phyloP scores from a whole-genome alignment of 768 basidiomycete genomes.

The Psilocybe tampanensis region DNA sequence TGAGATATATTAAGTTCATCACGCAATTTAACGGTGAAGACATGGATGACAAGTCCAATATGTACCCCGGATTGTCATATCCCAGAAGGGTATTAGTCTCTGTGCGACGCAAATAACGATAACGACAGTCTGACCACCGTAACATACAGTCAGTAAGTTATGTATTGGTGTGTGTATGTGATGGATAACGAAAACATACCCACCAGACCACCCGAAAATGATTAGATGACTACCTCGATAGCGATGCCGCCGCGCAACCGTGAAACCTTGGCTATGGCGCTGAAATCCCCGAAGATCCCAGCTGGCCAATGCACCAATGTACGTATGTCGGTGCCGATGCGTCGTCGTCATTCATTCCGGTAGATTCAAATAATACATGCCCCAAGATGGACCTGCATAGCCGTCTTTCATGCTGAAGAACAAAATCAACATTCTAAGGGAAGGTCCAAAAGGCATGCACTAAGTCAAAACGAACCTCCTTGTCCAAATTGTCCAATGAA shows the following conservation, averaged over 20 bases:
- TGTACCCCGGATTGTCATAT: background rate
- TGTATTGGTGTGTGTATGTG: background rate
- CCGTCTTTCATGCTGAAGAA: background rate
- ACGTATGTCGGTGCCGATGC: background rate
- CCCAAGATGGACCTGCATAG: background rate
- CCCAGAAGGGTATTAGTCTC: background rate
- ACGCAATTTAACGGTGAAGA: too few relatives aligned
- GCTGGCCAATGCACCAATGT: background rate
- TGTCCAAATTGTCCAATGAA: too few relatives aligned
- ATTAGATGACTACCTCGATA: background rate
- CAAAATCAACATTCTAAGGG: background rate
- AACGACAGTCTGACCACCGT: background rate
- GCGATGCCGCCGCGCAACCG: background rate
- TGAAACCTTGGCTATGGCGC: background rate
- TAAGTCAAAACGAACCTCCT: background rate
- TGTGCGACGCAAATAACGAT: too few relatives aligned
- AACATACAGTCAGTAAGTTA: background rate
- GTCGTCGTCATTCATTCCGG: background rate
- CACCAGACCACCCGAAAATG: background rate
- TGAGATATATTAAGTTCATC: background rate
- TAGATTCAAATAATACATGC: background rate
- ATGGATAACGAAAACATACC: background rate
- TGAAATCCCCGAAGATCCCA: background rate
- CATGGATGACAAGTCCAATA: background rate
- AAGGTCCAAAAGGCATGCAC: background rate